A percentile compares a stretch with the other conserved stretches of the same genome.
These are phyloP conservation scores for Penicillium fimorum DNA, from an alignment of 495 filamentous ascomycete genomes.

Conservation along the genomic window DNA sequence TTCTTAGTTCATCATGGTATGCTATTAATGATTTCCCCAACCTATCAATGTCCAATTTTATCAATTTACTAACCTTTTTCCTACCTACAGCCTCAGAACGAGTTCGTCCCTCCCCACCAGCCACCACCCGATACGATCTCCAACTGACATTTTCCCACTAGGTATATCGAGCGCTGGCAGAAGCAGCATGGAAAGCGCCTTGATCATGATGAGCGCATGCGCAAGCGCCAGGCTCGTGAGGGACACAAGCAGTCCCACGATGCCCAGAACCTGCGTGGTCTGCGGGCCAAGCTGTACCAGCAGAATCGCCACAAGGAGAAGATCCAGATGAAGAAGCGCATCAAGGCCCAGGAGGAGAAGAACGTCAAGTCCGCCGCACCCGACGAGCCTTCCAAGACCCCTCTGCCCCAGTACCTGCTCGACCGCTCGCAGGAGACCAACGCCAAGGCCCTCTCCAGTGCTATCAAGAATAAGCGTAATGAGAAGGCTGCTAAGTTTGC, in stretches of 20 bases:
- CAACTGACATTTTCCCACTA: conserved; percentile 25
- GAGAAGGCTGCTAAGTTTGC: conserved; percentile 96
- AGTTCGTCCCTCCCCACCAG: conserved; percentile 45
- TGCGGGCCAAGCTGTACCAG: conserved; percentile 91
- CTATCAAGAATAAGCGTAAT: conserved; percentile 83
- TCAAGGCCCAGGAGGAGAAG: conserved; percentile 90
- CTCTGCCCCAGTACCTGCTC: conserved; percentile 84
- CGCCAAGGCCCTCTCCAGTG: conserved; percentile 81
- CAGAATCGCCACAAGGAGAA: conserved; percentile 94
- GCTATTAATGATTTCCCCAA: conserved; percentile 5
- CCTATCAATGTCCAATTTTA: too few relatives aligned
- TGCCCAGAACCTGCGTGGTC: conserved; percentile 86
- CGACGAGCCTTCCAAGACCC: conserved; percentile 66
- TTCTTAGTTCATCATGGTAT: conserved; percentile 39
- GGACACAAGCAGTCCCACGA: conserved; percentile 79
- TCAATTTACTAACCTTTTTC: conserved; percentile 16
- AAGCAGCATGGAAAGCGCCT: conserved; percentile 80
- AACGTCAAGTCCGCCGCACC: conserved; percentile 90
- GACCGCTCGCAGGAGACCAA: conserved; percentile 81
- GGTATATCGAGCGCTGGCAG: conserved; percentile 84
- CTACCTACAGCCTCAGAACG: conserved; percentile 73
- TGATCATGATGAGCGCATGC: conserved; percentile 86
- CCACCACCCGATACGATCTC: conserved; percentile 7
- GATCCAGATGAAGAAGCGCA: conserved; percentile 98
- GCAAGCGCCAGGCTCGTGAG: conserved; percentile 87